Base-by-base conservation (phyloP, 345 rosid species). In the Salix purpurea region DNA sequence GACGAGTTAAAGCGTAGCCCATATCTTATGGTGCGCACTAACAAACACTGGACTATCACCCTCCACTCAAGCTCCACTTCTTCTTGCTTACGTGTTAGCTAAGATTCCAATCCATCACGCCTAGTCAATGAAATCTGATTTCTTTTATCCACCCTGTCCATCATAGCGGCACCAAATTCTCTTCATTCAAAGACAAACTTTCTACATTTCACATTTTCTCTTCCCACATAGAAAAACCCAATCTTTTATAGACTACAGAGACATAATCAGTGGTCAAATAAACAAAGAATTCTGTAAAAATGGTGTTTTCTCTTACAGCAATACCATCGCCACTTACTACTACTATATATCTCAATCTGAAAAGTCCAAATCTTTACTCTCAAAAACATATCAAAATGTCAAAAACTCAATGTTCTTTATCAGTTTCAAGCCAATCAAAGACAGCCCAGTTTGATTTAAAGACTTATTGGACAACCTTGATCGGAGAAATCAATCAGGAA, bases 391-490 rank as follows among this genome's bases (percentile, higher is more conserved):
- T 9, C 48, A 68, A 28, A 65, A 28, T 65, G 68, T 39, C 52
- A 39, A 61, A 85, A n/a, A 58, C 87, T 78, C 91, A 89, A 1
- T 86, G 81, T 74, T 77, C 86, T 0, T 39, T 36, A 8, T 82
- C 91, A 13, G 69, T 75, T 10, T 68, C 83, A 14, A 75, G 10
- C 37, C 77, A 77, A 73, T 69, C 85, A 16, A 83, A 32, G 32
- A 72, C 88, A 39, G 61, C 77, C 75, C 84, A 78, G 19, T 96
- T 96, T 87, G 97, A 96, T 81, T 83, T 96, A 16, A 91, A 80
- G 91, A 85, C 89, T 40, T 96, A 96, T 73, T 96, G 98, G 99
- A 77, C 81, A 5, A 85, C 87, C 30, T 85, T 93, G 36, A 91
- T 84, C 13, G 73, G 39, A 0, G 93, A 93, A 81, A 92, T 96